Evolutionary conservation across 2,329 filamentous ascomycete genomes (phyloP), one percentile per base, ranked within the genome.

Genomic region (Ambrosiella xylebori): DNA sequence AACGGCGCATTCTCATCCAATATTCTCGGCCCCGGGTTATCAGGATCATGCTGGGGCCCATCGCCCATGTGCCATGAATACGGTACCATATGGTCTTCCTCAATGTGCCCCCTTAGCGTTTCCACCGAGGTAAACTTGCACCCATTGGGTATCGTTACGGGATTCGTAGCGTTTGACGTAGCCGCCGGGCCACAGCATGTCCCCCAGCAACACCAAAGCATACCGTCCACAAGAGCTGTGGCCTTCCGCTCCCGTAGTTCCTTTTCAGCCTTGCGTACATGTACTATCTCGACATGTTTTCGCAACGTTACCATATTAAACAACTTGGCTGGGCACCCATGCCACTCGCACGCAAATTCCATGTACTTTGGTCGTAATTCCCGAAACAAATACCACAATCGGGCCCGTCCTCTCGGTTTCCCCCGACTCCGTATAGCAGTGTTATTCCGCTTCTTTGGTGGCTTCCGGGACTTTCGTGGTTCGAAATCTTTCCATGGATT

Each of bases 251-350:
- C 17, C 13, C 17, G 36, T 17, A 49, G 13, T 56, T 19, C 37
- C 45, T 47, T 51, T 47, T 51, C 54, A 19, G 37, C 55, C 19
- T 50, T 51, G 13, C 58, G 41, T n/a, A 67, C 70, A 64, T 84
- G 81, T 2, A 81, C 71, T 12, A 72, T 63, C 15, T 67, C 64
- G 12, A 84, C 67, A 62, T 84, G 81, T 58, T 68, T 70, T 27
- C 75, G 71, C 45, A 84, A 66, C 8, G 79, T 84, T 11, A 77
- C 76, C 59, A 82, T 66, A 63, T 84, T 84, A 55, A 82, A 79
- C 51, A 84, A 69, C 66, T 82, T 77, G 2, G 80, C 80, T 37
- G 71, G 73, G 64, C 81, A 84, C 0, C 70, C 70, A 19, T 68
- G 62, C 81, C 81, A 84, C 65, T 83, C 78, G 66, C 81, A 84